Evolutionary conservation across 2,329 filamentous ascomycete genomes (phyloP), one percentile per base, ranked within the genome.

Genomic region (Aspergillus nomiae): DNA sequence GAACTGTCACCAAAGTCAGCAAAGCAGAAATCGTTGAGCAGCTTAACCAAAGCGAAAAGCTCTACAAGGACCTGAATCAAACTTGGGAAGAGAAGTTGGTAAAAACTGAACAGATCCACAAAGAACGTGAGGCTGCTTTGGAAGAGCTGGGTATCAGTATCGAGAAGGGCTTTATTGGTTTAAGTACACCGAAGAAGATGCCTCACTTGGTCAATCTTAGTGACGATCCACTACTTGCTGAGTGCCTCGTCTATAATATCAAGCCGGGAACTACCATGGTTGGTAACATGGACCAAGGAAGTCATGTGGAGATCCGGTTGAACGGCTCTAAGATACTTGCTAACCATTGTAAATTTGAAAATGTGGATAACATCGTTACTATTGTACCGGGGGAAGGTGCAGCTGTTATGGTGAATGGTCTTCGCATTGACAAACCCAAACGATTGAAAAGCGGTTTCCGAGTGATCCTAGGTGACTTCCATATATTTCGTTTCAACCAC

Each of bases 1-100:
- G 95, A 12, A 86, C 87, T 0, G 84, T 96, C 69, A 97, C 97
- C 81, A 96, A 96, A 76, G 95, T 99, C 43, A 97, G 94, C 58
- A 99, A 99, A 78, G 95, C 95, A 2, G 95, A 99, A 75, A 99
- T 99, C 76, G 92, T 93, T 7, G 95, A 99, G 76, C 96, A 99
- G 77, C 84, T 99, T 30, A 94, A 90, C 70, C 95, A 98, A 77
- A 97, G 92, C 67, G 95, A 99, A 80, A 99, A 99, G 80, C 86
- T 99, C 24, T 91, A 98, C 73, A 90, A 91, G 56, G 95, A 99
- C 76, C 86, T 99, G 59, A 99, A 99, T 73, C 94, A 99, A 80
- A 99, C 95, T 0, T 99, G 95, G 95, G 95, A 99, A 80, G 88
- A 99, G 80, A 98, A 98, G 78, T 82, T 99, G 65, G 86, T 88